Evolutionary conservation across 371 early-diverging fungal species (phyloP).

Genomic region (Sporodiniella umbellata): DNA sequence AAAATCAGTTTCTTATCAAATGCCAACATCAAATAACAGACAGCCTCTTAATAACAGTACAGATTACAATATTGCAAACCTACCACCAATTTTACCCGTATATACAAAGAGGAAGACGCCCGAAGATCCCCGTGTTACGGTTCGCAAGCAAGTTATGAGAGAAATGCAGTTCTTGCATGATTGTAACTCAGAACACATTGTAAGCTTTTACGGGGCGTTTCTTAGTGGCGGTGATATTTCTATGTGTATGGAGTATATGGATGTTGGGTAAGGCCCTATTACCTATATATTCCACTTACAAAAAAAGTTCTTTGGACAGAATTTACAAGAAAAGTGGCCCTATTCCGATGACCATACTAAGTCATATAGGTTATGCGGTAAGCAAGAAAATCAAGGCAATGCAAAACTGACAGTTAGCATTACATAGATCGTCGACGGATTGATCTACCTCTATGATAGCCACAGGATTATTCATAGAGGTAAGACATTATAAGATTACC

Average conservation of each 20-base stretch:
- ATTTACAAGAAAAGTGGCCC: constrained; percentile 71
- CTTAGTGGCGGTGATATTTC: constrained; percentile 71
- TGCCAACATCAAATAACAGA: background rate
- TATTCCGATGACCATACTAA: constrained; percentile 65
- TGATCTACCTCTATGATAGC: constrained; percentile 70
- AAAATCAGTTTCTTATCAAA: constrained; percentile 14
- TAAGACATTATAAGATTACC: no score
- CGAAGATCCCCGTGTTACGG: constrained; percentile 26
- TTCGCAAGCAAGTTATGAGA: constrained; percentile 72
- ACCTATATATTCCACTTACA: background rate
- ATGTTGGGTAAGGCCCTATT: constrained; percentile 49
- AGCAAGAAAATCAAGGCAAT: background rate
- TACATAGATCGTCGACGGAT: constrained; percentile 57
- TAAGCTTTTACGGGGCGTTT: constrained; percentile 81
- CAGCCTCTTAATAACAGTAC: constrained; percentile 1
- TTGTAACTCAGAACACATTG: constrained; percentile 75
- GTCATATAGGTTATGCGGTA: constrained; percentile 66
- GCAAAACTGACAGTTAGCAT: no score
- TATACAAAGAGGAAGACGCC: constrained; percentile 4
- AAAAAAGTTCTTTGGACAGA: constrained; percentile 58
- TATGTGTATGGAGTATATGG: constrained; percentile 87
- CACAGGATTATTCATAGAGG: constrained; percentile 81
- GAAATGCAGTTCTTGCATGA: constrained; percentile 77
- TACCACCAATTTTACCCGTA: constrained; percentile 28
- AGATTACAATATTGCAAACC: constrained; percentile 54